Base-by-base conservation (phyloP, 2,329 filamentous ascomycete genomes). In the Colletotrichum sansevieriae region DNA sequence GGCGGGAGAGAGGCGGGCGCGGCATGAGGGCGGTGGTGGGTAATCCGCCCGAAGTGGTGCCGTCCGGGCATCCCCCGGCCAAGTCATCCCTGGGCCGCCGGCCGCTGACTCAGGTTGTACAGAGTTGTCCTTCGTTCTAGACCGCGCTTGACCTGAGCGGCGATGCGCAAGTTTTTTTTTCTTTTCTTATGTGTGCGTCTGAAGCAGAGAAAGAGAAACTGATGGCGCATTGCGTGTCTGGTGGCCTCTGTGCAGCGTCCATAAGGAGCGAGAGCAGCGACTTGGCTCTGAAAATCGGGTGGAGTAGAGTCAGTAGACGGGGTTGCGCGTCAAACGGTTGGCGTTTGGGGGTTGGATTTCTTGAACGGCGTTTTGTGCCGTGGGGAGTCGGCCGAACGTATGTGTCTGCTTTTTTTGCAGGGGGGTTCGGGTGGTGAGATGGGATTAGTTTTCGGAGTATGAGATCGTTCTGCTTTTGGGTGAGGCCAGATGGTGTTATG, bases 221-320 rank as follows among this genome's bases (percentile, higher is more conserved):
- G 18, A 18, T 18, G 18, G 18, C 18, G 18, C 18, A 18, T 18
- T 18, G 18, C 18, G 18, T 18, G 18, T 18, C 18, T 18, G 18
- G 18, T 18, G 18, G 18, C 18, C 18, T 18, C 18, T 18, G 18
- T 18, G 18, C 18, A 18, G 18, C 18, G 18, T 18, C 18, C 18
- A 18, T 18, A 18, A 18, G 18, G 1, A 18, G 18, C 18, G 18
- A 18, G 18, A 18, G 18, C 18, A 18, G 44, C 22, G 37, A 58
- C 33, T 65, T 68, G 52, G 55, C 47, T 65, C 62, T 55, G 35
- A 65, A 13, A 55, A 65, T 54, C 54, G 22, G 22, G 54, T 65
- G 61, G 61, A 54, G 61, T n/a, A 18, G 39, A 35, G n/a, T n/a
- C n/a, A n/a, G n/a, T n/a, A n/a, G n/a, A n/a, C 11, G 43, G 60